Conservation (phyloP, 176 grass and related monocot genomes). For the Panicum miliaceum region DNA sequence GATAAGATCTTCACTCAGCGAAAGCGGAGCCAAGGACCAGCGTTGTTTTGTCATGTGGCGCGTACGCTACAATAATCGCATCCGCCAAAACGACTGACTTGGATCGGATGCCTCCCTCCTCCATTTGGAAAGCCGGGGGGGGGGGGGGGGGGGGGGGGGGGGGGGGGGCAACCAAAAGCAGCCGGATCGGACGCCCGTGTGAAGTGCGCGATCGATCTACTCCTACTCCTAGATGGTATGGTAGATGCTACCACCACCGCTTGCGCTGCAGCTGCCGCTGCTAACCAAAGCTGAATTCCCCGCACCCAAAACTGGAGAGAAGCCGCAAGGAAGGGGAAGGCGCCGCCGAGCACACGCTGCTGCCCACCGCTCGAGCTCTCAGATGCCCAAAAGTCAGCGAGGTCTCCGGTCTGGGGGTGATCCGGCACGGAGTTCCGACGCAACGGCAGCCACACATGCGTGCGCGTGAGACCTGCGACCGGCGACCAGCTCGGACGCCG, state of each 20-base stretch:
- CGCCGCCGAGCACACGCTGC: too few species aligned
- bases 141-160: too few species aligned
- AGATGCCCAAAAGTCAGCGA: too few species aligned
- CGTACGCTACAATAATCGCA: neutral
- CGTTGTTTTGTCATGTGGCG: neutral
- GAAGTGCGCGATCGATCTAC: neutral
- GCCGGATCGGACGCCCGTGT: neutral
- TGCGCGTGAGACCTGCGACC: neutral
- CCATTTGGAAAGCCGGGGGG: neutral
- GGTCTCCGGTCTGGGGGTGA: too few species aligned
- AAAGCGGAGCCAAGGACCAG: neutral
- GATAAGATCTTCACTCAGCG: neutral
- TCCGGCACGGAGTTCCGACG: too few species aligned
- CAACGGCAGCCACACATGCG: conserved; percentile 19
- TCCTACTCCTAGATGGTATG: neutral
- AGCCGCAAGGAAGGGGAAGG: too few species aligned
- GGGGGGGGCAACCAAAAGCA: conserved; percentile 2
- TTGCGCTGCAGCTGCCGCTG: neutral
- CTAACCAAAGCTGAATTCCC: neutral
- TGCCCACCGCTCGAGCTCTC: too few species aligned
- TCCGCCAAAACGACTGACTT: conserved; percentile 14
- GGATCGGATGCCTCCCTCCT: conserved; percentile 14
- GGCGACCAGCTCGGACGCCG: conserved; percentile 19
- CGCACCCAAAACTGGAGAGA: neutral
- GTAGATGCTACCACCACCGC: neutral